Base-by-base conservation (phyloP, 2,329 filamentous ascomycete species). In the Fusarium hainanense region DNA sequence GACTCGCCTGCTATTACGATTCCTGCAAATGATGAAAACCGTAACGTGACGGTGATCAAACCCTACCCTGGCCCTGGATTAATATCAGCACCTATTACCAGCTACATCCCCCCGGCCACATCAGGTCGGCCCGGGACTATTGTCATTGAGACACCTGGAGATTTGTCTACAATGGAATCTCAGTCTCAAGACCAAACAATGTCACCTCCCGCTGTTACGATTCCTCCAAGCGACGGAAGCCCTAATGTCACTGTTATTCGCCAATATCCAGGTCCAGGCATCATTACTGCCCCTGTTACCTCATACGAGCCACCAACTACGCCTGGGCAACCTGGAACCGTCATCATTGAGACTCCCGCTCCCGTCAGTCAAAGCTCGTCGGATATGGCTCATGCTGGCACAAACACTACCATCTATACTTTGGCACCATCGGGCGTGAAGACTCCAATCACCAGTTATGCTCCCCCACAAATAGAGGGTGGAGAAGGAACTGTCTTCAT, bases 291-390 rank as follows among this genome's bases (percentile, higher is more conserved):
- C 6, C 63, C 65, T 0, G 20, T 68, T 18, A 68, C 63, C 1
- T 63, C 52, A 3, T 68, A 59, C 6, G 58, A 63, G 27, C 58
- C 65, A 27, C 65, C 65, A 14, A 68, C 13, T 14, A 18, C 23
- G 9, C 34, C 58, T 2, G 65, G 64, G 14, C 40, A 64, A 13
- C 63, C 63, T 14, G 65, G 65, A 40, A 68, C 65, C 2, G 50
- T 68, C n/a, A 40, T 68, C 13, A 68, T 68, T 13, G 65, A 67
- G 42, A 68, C 63, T 2, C 65, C 65, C 6, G 63, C 63, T 23
- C 52, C 52, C 3, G n/a, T 47, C 21, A 20, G 54, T 6, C 52
- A 66, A 7, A 44, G 56, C 12, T 68, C 32, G 7, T 23, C 64
- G 5, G 47, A 25, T 12, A 30, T 28, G 14, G 30, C 14, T 32